These are phyloP conservation scores for Scytalidium sp. DNA, from an alignment of 2,329 filamentous ascomycete genomes.

Conservation along the genomic window DNA sequence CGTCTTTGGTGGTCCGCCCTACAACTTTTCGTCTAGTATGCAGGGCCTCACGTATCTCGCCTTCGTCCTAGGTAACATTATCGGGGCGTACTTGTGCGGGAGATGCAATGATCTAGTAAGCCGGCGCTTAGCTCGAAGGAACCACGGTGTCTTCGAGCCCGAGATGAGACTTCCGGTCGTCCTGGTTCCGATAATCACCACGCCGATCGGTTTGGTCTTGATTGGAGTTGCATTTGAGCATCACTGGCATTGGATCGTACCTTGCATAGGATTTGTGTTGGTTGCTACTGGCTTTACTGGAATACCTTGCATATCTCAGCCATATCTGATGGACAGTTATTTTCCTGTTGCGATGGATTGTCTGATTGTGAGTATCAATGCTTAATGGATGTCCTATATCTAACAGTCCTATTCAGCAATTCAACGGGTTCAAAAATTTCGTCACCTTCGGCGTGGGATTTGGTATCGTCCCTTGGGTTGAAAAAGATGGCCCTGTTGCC, in stretches of 20 bases:
- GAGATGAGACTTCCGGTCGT: constrained; percentile 39
- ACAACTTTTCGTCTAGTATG: not conserved
- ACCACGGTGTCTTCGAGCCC: constrained; percentile 41
- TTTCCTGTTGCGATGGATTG: not conserved
- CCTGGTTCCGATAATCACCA: constrained; percentile 37
- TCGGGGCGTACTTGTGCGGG: not conserved
- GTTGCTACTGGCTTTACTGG: constrained; percentile 36
- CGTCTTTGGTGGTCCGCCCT: no score
- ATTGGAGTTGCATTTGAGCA: not conserved
- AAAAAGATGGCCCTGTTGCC: not conserved
- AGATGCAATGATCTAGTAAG: not conserved
- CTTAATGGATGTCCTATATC: not conserved
- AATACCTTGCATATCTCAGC: constrained; percentile 39
- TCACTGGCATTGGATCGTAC: not conserved
- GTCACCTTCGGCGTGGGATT: not conserved
- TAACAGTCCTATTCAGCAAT: not conserved
- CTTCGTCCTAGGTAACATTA: not conserved
- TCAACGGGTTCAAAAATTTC: not conserved
- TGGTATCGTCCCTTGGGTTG: not conserved
- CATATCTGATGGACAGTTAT: constrained; percentile 34
- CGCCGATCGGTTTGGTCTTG: constrained; percentile 38
- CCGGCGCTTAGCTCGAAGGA: constrained; percentile 28
- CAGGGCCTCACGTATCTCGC: not conserved
- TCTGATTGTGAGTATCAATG: not conserved
- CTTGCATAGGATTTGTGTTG: not conserved